phyloP scores from a whole-genome alignment of 768 basidiomycete genomes.

The Rubroboletus pulcherrimus region DNA sequence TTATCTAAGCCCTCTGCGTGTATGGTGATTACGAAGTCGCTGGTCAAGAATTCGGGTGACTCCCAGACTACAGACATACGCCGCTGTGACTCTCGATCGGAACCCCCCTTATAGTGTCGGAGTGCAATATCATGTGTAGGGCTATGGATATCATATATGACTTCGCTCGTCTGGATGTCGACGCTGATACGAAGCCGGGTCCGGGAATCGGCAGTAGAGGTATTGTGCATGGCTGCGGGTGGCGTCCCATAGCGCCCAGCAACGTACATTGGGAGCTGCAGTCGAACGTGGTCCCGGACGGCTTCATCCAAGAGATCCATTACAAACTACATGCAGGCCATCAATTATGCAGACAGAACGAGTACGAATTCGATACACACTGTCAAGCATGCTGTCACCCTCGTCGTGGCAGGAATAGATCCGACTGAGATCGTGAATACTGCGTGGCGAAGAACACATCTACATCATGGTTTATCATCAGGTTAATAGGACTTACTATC shows the following conservation, averaged over 20 bases:
- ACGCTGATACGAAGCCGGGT: constrained; percentile 40
- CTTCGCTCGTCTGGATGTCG: constrained; percentile 49
- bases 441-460: constrained; percentile 13
- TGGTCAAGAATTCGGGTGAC: constrained; percentile 40
- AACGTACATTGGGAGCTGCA: constrained; percentile 51
- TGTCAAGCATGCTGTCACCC: constrained; percentile 39
- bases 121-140: constrained; percentile 42
- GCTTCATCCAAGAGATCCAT: constrained; percentile 53
- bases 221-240: constrained; percentile 35
- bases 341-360: neutral
- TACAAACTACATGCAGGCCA: constrained; percentile 37
- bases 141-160: constrained; percentile 38
- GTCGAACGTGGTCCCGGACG: constrained; percentile 43
- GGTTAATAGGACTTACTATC: constrained; percentile 39
- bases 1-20: constrained; percentile 46
- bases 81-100: constrained; percentile 36
- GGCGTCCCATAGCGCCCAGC: constrained; percentile 50
- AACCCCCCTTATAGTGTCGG: constrained; percentile 33
- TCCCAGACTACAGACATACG: constrained; percentile 38
- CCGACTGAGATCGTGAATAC: constrained; percentile 60
- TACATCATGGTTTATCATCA: neutral
- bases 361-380: constrained; percentile 30
- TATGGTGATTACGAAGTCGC: constrained; percentile 52
- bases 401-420: constrained; percentile 42
- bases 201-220: constrained; percentile 25